A percentile compares a stretch with the other conserved stretches of the same genome.
Evolutionary conservation across 1,139 yeast genomes (phyloP).

Genomic region (Lodderomyces orthopsilosis): DNA sequence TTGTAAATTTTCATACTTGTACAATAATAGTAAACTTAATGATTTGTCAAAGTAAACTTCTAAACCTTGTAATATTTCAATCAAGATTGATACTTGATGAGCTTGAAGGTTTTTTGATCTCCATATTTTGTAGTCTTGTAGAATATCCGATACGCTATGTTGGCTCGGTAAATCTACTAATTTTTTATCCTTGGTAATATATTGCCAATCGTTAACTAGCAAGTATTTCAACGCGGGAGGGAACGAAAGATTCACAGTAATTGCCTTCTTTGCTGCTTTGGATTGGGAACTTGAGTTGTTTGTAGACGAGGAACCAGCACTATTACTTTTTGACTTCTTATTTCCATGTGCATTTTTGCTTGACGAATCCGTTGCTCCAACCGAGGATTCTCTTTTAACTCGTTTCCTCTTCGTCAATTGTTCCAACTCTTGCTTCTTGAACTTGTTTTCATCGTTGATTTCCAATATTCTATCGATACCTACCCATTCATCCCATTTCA

Average conservation of each 20-base stretch:
- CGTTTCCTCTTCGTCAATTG: slow-evolving; percentile 28
- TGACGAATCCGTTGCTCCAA: not conserved
- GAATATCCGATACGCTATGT: slow-evolving; percentile 49
- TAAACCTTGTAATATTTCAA: slow-evolving; percentile 70
- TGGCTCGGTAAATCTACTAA: slow-evolving; percentile 57
- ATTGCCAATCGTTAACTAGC: slow-evolving; percentile 92
- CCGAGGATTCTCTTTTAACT: slow-evolving; percentile 9
- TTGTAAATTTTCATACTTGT: slow-evolving; percentile 84
- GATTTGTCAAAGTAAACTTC: slow-evolving; percentile 75
- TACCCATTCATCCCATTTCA: slow-evolving; percentile 98
- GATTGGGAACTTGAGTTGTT: slow-evolving; percentile 3
- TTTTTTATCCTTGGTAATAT: slow-evolving; percentile 74
- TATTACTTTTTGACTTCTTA: not conserved
- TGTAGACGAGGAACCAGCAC: not conserved
- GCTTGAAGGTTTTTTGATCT: slow-evolving; percentile 13
- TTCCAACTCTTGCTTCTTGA: slow-evolving; percentile 68
- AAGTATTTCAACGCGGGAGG: slow-evolving; percentile 64
- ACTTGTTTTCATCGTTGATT: slow-evolving; percentile 63
- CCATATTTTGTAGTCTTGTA: slow-evolving; percentile 38
- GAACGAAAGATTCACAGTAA: slow-evolving; percentile 16
- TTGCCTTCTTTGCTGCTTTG: not conserved
- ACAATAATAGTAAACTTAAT: slow-evolving; percentile 69
- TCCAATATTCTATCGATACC: slow-evolving; percentile 64
- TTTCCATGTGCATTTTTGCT: not conserved
- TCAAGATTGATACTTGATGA: slow-evolving; percentile 50